These are phyloP conservation scores for Aspergillus udagawae DNA, from an alignment of 2,329 filamentous ascomycete species.

Conservation along the genomic window DNA sequence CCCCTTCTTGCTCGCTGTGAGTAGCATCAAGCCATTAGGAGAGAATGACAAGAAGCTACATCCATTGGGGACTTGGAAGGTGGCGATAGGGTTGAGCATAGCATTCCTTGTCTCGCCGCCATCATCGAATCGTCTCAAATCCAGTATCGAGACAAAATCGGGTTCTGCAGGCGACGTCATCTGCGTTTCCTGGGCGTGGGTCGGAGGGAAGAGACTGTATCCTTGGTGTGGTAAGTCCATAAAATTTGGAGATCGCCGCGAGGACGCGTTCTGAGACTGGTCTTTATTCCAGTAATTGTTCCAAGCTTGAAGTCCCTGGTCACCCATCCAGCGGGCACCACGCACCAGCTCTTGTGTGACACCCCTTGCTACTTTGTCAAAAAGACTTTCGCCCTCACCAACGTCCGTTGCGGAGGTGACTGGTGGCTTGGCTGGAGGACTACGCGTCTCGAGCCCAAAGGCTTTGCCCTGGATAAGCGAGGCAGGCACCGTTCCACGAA, in stretches of 20 bases:
- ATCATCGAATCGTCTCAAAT: slow-evolving; percentile 43
- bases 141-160: slow-evolving; percentile 45
- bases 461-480: slow-evolving; percentile 32
- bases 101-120: slow-evolving; percentile 31
- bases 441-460: slow-evolving; percentile 41
- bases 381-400: slow-evolving; percentile 45
- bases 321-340: slow-evolving; percentile 48
- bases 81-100: slow-evolving; percentile 36
- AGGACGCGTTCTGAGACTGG: slow-evolving; percentile 23
- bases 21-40: slow-evolving; percentile 44
- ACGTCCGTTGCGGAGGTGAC: slow-evolving; percentile 44
- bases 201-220: slow-evolving; percentile 42
- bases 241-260: slow-evolving; percentile 28
- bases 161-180: slow-evolving; percentile 34
- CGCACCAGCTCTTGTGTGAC: slow-evolving; percentile 48
- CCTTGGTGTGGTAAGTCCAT: slow-evolving; percentile 28
- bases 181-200: slow-evolving; percentile 42
- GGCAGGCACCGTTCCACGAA: slow-evolving; percentile 39
- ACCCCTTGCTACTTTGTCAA: slow-evolving; percentile 46
- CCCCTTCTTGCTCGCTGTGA: slow-evolving; percentile 47
- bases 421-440: slow-evolving; percentile 39
- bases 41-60: slow-evolving; percentile 49
- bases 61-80: slow-evolving; percentile 46
- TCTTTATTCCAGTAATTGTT: slow-evolving; percentile 50
- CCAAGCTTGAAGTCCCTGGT: slow-evolving; percentile 48